Evolutionary conservation across 345 rosid species (phyloP).

Genomic region (Syzygium jambos): DNA sequence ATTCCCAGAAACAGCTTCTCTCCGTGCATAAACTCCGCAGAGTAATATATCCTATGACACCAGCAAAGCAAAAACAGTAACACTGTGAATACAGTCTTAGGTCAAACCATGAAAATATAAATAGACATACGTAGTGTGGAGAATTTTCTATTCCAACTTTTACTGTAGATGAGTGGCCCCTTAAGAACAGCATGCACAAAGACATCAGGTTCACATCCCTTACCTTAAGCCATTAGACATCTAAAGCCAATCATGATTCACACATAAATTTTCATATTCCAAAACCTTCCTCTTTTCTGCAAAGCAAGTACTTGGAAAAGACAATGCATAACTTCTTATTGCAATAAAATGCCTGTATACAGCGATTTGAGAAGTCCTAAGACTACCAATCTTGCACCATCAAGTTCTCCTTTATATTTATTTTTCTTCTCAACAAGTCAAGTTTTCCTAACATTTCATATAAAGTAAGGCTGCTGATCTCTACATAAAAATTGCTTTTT

Average conservation of each 20-base stretch:
- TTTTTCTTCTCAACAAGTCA: background rate
- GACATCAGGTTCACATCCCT: background rate
- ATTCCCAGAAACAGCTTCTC: constrained; percentile 83
- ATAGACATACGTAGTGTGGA: background rate
- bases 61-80: constrained; percentile 1
- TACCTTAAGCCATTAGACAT: background rate
- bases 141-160: background rate
- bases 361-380: background rate
- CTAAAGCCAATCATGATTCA: background rate
- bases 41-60: constrained; percentile 68
- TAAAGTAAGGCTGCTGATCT: background rate
- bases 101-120: background rate
- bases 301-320: background rate
- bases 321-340: background rate
- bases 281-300: background rate
- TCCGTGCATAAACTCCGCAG: constrained; percentile 91
- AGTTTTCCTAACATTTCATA: background rate
- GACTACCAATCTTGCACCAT: background rate
- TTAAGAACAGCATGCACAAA: background rate
- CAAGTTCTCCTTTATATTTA: background rate
- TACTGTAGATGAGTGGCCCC: background rate
- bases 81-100: background rate
- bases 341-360: background rate
- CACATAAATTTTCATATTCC: background rate
- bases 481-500: background rate